A percentile compares a stretch with the other conserved stretches of the same genome.
These are phyloP conservation scores for Neurospora sp. DNA, from an alignment of 495 filamentous ascomycete species.

Conservation along the genomic window DNA sequence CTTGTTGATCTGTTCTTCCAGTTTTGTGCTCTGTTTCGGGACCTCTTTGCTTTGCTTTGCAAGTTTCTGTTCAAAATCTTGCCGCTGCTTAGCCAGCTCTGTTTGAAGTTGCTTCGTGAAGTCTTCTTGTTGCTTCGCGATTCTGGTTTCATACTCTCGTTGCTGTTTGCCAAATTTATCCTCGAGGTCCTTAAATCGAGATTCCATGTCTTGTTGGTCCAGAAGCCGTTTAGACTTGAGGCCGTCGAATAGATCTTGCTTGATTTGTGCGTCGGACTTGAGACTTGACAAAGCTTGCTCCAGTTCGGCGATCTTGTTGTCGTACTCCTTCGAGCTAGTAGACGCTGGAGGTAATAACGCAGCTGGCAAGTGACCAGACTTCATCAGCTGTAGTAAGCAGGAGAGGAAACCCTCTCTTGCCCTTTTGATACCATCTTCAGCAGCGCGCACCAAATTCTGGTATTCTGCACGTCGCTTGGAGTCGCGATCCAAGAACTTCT, in stretches of 20 bases:
- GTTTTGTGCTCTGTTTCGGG: slow-evolving; percentile 1
- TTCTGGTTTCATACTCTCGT: background rate
- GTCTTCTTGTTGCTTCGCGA: background rate
- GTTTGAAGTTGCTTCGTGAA: slow-evolving; percentile 1
- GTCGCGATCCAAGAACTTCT: slow-evolving; percentile 1
- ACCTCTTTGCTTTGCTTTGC: background rate
- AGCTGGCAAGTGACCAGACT: background rate
- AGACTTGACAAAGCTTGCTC: background rate
- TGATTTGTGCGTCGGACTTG: background rate
- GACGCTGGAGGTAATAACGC: background rate
- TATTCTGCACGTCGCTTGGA: background rate
- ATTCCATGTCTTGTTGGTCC: background rate
- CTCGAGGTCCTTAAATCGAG: background rate
- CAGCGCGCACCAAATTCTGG: background rate
- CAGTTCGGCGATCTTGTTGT: background rate
- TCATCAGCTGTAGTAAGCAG: background rate
- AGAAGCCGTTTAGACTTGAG: background rate
- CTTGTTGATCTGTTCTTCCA: slow-evolving; percentile 2
- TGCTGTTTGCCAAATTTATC: background rate
- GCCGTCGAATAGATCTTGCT: background rate
- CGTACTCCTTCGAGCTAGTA: background rate
- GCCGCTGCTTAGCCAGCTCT: background rate
- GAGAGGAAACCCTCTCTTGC: background rate
- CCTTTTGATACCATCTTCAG: background rate
- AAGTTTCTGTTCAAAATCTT: background rate